Base-by-base conservation (phyloP, 139 green algal species). In the Micractinium sp. region DNA sequence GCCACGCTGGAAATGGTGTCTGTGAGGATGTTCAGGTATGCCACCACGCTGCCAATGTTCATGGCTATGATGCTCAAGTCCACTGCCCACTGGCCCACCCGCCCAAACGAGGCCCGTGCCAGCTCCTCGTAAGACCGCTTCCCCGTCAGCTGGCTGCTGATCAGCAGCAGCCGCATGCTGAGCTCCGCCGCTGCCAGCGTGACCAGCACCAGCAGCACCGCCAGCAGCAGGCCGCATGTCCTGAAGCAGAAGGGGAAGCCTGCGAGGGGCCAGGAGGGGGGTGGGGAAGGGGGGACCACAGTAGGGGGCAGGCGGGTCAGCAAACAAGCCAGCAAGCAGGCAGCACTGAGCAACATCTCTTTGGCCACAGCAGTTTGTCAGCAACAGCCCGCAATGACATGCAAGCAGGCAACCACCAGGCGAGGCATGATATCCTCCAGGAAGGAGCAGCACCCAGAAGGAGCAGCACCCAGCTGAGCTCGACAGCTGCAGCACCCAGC, bases 1-100 rank as follows among this genome's bases (percentile, higher is more conserved):
- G 95, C 95, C 77, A 98, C 96, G 2, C 85, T 85, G 0, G 93
- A 96, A 31, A 97, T 81, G 20, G 95, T 92, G 90, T 98, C 96
- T 23, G 94, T 94, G 75, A 98, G 84, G 80, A 98, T 97, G 92
- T 97, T 97, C 29, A 98, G 87, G 90, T 97, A 98, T 0, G 95
- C 94, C 13, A 98, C 94, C 20, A 98, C 73, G 23, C 35, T 89
- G 9, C 90, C 89, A 71, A 94, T 41, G 74, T 93, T 94, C 61
- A 92, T 89, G 35, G 93, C 90, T 9, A 89, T 60, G 0, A 93
- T 86, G 85, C 94, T 93, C 16, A 22, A 47, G 41, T 87, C 81
- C 31, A 94, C 87, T 13, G 81, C 90, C 60, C 39, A 56, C 33
- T 82, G 39, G 22, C 91, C 92, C 16, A n/a, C 29, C 36, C 53